A percentile compares a stretch with the other conserved stretches of the same genome.
Evolutionary conservation across 1,139 yeast genomes (phyloP).

Genomic region (Yamadazyma friedrichii): DNA sequence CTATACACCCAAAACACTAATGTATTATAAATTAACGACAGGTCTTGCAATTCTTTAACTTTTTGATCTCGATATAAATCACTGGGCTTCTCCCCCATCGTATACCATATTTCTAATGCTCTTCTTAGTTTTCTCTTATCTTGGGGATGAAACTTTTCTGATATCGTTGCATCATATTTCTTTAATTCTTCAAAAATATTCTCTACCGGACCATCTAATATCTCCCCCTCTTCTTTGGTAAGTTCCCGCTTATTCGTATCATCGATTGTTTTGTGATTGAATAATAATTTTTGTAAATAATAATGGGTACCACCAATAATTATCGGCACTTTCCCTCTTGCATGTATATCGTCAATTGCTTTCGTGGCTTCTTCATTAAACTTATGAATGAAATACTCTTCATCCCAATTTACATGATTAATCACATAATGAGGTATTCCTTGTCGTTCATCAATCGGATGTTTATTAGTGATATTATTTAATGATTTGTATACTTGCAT

Average conservation of each 20-base stretch:
- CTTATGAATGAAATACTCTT: slow-evolving; percentile 80
- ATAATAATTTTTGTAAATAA: slow-evolving; percentile 75
- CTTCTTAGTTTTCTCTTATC: slow-evolving; percentile 77
- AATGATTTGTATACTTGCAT: slow-evolving; percentile 86
- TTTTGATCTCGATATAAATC: slow-evolving; percentile 65
- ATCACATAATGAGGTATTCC: slow-evolving; percentile 83
- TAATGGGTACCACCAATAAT: slow-evolving; percentile 97
- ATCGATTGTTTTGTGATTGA: slow-evolving; percentile 61
- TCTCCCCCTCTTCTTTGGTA: slow-evolving; percentile 37
- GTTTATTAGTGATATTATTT: slow-evolving; percentile 86
- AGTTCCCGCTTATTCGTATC: slow-evolving; percentile 21
- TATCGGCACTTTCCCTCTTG: slow-evolving; percentile 74
- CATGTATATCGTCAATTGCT: slow-evolving; percentile 64
- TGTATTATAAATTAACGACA: slow-evolving; percentile 61
- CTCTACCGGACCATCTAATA: slow-evolving; percentile 60
- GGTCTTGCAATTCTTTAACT: slow-evolving; percentile 39
- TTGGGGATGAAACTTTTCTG: slow-evolving; percentile 87
- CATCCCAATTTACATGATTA: slow-evolving; percentile 78
- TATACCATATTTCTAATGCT: slow-evolving; percentile 75
- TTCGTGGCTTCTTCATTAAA: slow-evolving; percentile 69
- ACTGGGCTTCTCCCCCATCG: slow-evolving; percentile 68
- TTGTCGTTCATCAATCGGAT: slow-evolving; percentile 72
- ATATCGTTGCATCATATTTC: slow-evolving; percentile 66
- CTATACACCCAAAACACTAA: slow-evolving; percentile 84
- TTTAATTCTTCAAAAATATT: slow-evolving; percentile 47